Base-by-base conservation (phyloP, 176 grass and related monocot species). In the Zoysia pacifica region DNA sequence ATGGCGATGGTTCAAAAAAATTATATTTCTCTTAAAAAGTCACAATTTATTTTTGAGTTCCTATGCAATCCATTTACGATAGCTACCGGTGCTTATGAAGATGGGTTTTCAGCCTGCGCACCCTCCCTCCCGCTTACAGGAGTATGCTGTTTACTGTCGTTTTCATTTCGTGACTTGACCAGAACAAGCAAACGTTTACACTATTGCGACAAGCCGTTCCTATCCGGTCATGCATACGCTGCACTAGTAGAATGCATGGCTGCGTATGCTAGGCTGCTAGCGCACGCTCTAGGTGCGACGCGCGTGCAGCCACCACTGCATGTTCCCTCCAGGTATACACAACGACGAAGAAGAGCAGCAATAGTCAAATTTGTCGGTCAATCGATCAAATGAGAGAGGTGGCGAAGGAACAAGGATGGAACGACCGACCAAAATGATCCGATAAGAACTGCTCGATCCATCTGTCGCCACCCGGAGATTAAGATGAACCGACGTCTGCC, bases 401-500 rank as follows among this genome's bases (percentile, higher is more conserved):
- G 52, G 52, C 41, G 78, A 38, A 9, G 28, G 5, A n/a, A 39
- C 9, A 45, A 35, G 5, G 40, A 43, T 36, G 45, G 41, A 60
- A 64, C 44, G 44, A 6, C 52, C 79, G 67, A 50, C 79, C 67
- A 72, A 72, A 72, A 62, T 19, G 41, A 60, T 19, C 55, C 35
- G 53, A 50, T 62, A 47, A 16, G 20, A 60, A 45, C 19, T 1
- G 65, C 4, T 47, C 65, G 7, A 6, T 8, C 28, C 54, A 62
- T 71, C 53, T 70, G 52, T 49, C 43, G 5, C 19, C 5, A 59
- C 19, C 19, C 40, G 53, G 15, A 35, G 55, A 50, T 15, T 3
- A 37, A 48, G 35, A 62, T 44, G 19, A 79, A 68, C 49, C 18
- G 13, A 48, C 11, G 65, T 70, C 65, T n/a, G 7, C 65, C 15